Conservation (phyloP, 78 protist species). For the Guillardia theta region DNA sequence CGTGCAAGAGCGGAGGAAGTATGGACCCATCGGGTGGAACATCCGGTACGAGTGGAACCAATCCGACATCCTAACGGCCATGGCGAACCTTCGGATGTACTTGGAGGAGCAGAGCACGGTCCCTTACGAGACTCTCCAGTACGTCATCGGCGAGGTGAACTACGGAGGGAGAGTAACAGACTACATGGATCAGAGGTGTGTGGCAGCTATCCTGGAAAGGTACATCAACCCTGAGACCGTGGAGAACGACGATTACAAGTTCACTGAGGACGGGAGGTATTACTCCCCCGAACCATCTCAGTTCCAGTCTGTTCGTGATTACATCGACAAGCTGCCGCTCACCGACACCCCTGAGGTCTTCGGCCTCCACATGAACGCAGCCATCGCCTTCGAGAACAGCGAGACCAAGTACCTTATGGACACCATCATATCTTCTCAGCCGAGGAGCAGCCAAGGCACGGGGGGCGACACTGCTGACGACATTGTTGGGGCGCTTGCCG, state of each 20-base stretch:
- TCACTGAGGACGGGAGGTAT: neutral
- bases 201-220: constrained; percentile 11
- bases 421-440: constrained; percentile 57
- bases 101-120: constrained; percentile 48
- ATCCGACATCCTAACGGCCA: constrained; percentile 61
- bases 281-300: neutral
- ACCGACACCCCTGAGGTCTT: constrained; percentile 55
- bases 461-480: constrained; percentile 43
- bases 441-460: constrained; percentile 18
- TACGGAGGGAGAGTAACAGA: constrained; percentile 90
- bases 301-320: neutral
- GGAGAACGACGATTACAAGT: neutral
- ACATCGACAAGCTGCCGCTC: constrained; percentile 41
- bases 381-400: constrained; percentile 2
- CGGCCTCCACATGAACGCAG: constrained; percentile 45
- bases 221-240: constrained; percentile 22
- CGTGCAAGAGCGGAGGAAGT: constrained; percentile 70
- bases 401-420: constrained; percentile 24
- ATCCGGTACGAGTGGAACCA: constrained; percentile 74
- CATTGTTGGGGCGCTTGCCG: neutral
- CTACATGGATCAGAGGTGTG: constrained; percentile 68
- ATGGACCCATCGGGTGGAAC: constrained; percentile 75
- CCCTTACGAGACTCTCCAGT: constrained; percentile 59
- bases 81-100: constrained; percentile 51
- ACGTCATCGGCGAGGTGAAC: constrained; percentile 70